A percentile compares a stretch with the other conserved stretches of the same genome.
Conservation (phyloP, 192 early-diverging fungal species). For the Dispira simplex region DNA sequence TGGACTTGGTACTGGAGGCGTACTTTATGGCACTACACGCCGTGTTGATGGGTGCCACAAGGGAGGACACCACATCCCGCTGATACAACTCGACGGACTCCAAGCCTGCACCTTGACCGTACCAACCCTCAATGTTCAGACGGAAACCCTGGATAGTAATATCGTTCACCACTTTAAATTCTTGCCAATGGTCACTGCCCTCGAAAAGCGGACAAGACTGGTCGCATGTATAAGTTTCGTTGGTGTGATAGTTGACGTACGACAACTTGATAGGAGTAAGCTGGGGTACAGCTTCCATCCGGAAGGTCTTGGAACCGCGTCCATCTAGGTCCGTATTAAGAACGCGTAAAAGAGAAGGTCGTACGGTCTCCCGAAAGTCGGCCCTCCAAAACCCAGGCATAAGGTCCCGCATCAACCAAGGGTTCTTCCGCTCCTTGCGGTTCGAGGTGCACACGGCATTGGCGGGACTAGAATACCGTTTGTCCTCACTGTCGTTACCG, state of each 20-base stretch:
- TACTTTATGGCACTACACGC: not conserved
- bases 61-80: conserved; percentile 16
- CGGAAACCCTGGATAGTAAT: conserved; percentile 32
- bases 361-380: conserved; percentile 33
- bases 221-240: conserved; percentile 18
- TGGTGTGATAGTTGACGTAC: conserved; percentile 42
- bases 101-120: conserved; percentile 31
- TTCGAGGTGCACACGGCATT: conserved; percentile 29
- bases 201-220: conserved; percentile 24
- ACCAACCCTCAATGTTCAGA: conserved; percentile 39
- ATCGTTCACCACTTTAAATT: conserved; percentile 26
- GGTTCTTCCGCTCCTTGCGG: conserved; percentile 21
- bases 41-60: not conserved
- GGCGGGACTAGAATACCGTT: conserved; percentile 23
- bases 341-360: conserved; percentile 46
- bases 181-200: conserved; percentile 23
- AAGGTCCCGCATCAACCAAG: conserved; percentile 54
- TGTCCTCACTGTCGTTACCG: conserved; percentile 30
- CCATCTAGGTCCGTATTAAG: conserved; percentile 38
- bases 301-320: conserved; percentile 48
- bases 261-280: conserved; percentile 40
- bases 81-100: conserved; percentile 29
- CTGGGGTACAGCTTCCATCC: conserved; percentile 36
- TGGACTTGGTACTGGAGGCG: not conserved
- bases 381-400: conserved; percentile 52